Percentiles rank a stretch among this genome's conserved stretches.
Conservation (phyloP, 129 eudicot genomes). For the Arctium lappa region DNA sequence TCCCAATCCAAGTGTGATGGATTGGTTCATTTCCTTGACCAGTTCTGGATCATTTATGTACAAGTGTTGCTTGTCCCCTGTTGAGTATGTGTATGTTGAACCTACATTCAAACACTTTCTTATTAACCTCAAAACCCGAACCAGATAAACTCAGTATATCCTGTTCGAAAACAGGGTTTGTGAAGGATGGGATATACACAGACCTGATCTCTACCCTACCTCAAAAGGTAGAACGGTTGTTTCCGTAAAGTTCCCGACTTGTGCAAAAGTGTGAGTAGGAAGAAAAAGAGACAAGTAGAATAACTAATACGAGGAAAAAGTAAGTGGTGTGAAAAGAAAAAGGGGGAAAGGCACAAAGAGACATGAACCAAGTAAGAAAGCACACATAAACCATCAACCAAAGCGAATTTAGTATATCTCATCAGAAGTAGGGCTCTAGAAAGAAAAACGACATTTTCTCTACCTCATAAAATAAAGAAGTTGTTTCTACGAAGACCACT, state of each 20-base stretch:
- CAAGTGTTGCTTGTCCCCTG: constrained; percentile 81
- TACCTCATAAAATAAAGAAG: no score
- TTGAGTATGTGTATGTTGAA: constrained; percentile 64
- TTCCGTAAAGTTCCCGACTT: no score
- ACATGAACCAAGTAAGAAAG: background rate
- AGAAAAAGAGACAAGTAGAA: background rate
- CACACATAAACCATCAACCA: background rate
- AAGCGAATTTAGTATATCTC: background rate
- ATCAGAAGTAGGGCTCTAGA: background rate
- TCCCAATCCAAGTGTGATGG: constrained; percentile 61
- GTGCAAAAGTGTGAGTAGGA: background rate
- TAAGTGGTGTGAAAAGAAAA: background rate
- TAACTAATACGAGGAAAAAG: no score
- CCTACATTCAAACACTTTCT: constrained; percentile 49
- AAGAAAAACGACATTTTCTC: background rate
- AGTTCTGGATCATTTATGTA: constrained; percentile 77
- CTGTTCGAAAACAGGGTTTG: background rate
- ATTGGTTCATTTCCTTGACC: constrained; percentile 86
- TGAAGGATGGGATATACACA: background rate
- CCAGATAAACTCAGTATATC: background rate
- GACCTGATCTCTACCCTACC: no score
- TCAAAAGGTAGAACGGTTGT: no score
- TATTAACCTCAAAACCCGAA: background rate
- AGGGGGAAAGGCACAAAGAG: background rate
- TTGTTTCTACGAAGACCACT: no score